Conservation (phyloP, 768 basidiomycete species). For the Suillus subluteus region DNA sequence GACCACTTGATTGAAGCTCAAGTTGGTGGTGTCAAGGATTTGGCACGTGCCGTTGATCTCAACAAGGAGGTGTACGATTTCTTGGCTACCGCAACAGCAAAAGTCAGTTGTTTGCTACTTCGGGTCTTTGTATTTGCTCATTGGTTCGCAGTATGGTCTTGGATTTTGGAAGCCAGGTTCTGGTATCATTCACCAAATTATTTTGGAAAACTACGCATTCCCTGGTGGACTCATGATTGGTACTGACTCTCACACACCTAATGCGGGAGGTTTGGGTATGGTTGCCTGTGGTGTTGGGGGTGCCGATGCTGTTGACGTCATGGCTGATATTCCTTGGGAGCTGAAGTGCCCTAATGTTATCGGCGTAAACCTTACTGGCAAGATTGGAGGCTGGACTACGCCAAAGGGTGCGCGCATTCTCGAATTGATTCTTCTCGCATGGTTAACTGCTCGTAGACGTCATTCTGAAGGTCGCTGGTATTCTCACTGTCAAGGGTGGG, state of each 20-base stretch:
- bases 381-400: slow-evolving; percentile 96
- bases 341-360: slow-evolving; percentile 99
- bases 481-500: slow-evolving; percentile 98
- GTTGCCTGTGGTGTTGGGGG: slow-evolving; percentile 99
- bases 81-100: slow-evolving; percentile 94
- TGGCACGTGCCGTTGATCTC: slow-evolving; percentile 87
- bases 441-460: slow-evolving; percentile 60
- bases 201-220: slow-evolving; percentile 99
- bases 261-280: slow-evolving; percentile 99
- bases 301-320: slow-evolving; percentile 98
- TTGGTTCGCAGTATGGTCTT: slow-evolving; percentile 77
- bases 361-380: slow-evolving; percentile 94
- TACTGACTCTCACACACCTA: slow-evolving; percentile 99
- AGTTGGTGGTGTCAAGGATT: slow-evolving; percentile 90
- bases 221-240: slow-evolving; percentile 99
- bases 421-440: background rate
- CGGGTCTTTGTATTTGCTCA: background rate
- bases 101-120: slow-evolving; percentile 48
- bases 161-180: slow-evolving; percentile 99
- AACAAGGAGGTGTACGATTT: slow-evolving; percentile 99
- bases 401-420: slow-evolving; percentile 73
- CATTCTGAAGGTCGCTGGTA: slow-evolving; percentile 98
- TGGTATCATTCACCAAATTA: slow-evolving; percentile 99
- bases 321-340: slow-evolving; percentile 98
- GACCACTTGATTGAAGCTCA: slow-evolving; percentile 99